Conservation (phyloP, 2,329 filamentous ascomycete species). For the Colletotrichum sp. region DNA sequence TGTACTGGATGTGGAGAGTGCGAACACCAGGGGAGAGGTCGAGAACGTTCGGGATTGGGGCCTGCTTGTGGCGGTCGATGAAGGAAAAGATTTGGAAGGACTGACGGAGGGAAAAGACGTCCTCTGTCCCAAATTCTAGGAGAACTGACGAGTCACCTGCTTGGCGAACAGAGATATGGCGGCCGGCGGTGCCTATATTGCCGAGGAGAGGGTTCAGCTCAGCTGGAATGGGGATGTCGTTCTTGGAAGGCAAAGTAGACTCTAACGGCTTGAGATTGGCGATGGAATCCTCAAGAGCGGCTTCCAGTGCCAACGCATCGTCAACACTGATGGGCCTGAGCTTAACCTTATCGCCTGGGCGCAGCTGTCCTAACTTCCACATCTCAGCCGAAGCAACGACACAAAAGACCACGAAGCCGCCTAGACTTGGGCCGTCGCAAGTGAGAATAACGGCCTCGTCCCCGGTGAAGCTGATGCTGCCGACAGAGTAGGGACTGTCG, state of each 20-base stretch:
- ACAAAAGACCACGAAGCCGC: conserved; percentile 44
- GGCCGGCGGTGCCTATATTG: conserved; percentile 20
- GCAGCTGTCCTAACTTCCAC: conserved; percentile 47
- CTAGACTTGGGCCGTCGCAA: conserved; percentile 44
- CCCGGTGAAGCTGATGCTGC: conserved; percentile 47
- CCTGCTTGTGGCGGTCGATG: conserved; percentile 31
- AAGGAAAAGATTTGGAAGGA: conserved; percentile 39
- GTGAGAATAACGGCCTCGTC: conserved; percentile 44
- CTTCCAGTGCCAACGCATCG: conserved; percentile 28
- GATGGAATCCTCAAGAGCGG: conserved; percentile 26
- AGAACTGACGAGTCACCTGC: conserved; percentile 39
- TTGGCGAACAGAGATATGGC: conserved; percentile 29
- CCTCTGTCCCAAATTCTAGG: conserved; percentile 34
- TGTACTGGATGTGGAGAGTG: conserved; percentile 37
- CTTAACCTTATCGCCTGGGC: conserved; percentile 40
- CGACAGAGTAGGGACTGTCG: conserved; percentile 43
- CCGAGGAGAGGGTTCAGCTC: conserved; percentile 10
- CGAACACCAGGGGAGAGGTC: conserved; percentile 39
- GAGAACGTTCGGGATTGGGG: conserved; percentile 31
- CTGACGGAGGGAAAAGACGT: conserved; percentile 34
- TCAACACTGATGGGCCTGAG: conserved; percentile 33
- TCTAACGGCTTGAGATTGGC: conserved; percentile 12
- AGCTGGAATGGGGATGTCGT: not conserved
- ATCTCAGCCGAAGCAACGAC: conserved; percentile 42
- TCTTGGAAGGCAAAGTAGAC: not conserved